Evolutionary conservation across 2,329 filamentous ascomycete species (phyloP).

Genomic region (Aspergillus quadrilineatus): DNA sequence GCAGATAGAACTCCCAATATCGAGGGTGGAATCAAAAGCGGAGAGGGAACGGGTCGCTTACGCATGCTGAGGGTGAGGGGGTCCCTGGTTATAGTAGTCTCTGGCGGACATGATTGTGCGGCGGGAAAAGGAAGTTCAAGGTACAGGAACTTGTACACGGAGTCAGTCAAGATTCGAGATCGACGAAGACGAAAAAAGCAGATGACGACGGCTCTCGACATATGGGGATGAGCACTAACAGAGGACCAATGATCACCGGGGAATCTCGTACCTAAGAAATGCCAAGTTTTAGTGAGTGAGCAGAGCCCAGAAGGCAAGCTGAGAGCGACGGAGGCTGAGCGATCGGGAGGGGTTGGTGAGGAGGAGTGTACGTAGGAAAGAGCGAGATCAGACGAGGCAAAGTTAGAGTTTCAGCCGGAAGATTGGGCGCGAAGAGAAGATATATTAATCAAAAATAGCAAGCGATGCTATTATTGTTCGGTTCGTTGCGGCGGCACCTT

Average conservation of each 20-base stretch:
- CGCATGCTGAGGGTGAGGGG: slow-evolving; percentile 38
- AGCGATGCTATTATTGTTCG: neutral
- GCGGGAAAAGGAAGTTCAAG: neutral
- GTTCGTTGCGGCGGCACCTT: neutral
- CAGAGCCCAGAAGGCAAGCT: neutral
- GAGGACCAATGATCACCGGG: slow-evolving; percentile 18
- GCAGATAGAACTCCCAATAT: neutral
- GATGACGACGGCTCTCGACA: slow-evolving; percentile 3
- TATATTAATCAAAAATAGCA: neutral
- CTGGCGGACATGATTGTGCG: slow-evolving; percentile 21
- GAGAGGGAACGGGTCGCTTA: slow-evolving; percentile 27
- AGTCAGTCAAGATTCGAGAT: too few species aligned
- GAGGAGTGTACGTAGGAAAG: neutral
- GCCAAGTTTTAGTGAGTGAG: slow-evolving; percentile 19
- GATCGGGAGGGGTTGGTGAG: slow-evolving; percentile 3
- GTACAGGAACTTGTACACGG: too few species aligned
- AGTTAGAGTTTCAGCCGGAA: neutral
- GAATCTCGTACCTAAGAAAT: slow-evolving; percentile 23
- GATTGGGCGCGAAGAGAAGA: neutral
- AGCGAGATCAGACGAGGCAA: neutral
- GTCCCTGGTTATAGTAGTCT: slow-evolving; percentile 25
- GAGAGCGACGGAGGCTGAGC: neutral
- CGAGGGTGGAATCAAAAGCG: neutral
- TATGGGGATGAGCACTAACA: neutral
- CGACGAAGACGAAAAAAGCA: too few species aligned